Base-by-base conservation (phyloP, 768 basidiomycete genomes). In the Rubroboletus pulcherrimus region DNA sequence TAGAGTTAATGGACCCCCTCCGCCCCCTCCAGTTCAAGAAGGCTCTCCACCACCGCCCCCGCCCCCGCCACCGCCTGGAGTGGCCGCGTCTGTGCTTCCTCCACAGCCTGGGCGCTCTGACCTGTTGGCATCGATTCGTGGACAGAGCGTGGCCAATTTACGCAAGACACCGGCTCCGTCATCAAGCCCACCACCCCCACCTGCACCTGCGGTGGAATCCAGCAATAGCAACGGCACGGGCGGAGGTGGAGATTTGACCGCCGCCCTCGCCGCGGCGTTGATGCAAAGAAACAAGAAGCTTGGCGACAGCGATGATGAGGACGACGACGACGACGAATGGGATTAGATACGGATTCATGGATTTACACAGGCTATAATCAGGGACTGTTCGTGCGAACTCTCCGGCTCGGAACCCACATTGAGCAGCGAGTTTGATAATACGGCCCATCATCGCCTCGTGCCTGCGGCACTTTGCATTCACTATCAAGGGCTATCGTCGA, bases 261-360 rank as follows among this genome's bases (percentile, higher is more conserved):
- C 83, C 5, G 91, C 92, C 8, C 75, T 97, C 44, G 94, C 93
- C 6, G 88, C 84, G 47, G 93, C 93, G 1, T 71, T 98, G 58
- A 73, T 86, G 63, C 83, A 87, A 68, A 75, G 94, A 62, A 96
- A 91, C 68, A 92, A 89, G 75, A 87, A 90, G 65, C 74, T 96
- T 62, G 93, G 89, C 2, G 91, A 93, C 62, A 90, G 88, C 63
- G 89, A 91, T 61, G 87, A 89, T 48, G 87, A 88, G 21, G 88
- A 89, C 5, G 86, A 86, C 0, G 86, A 87, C 24, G 84, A 86
- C 34, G 86, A 86, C 40, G 85, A 84, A 55, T 88, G 87, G 67
- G 77, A 78, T 55, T 74, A 65, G 55, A 38, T 59, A 55, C 34
- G 26, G 29, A 40, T 24, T 53, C 45, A 47, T 42, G 53, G 41